These are phyloP conservation scores for Syzygium aromaticum DNA, from an alignment of 345 rosid species.

Conservation along the genomic window DNA sequence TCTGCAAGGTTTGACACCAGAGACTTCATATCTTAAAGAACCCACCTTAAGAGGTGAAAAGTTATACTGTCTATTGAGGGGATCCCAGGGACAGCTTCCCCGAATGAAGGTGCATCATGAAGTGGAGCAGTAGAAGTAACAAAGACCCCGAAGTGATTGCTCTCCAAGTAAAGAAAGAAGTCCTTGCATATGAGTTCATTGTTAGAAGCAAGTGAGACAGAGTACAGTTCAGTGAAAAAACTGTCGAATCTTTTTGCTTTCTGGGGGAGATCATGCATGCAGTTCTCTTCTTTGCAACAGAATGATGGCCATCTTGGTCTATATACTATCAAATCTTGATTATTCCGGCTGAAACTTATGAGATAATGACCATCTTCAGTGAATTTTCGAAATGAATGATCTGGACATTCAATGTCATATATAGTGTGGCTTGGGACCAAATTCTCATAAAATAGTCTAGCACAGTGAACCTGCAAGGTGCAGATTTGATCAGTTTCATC, in stretches of 20 bases:
- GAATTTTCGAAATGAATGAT: constrained; percentile 86
- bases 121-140: constrained; percentile 85
- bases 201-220: constrained; percentile 63
- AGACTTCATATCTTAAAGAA: not conserved
- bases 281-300: constrained; percentile 50
- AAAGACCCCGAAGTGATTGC: constrained; percentile 67
- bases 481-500: constrained; percentile 1
- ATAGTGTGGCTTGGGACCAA: constrained; percentile 75
- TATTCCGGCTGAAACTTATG: constrained; percentile 74
- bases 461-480: constrained; percentile 61
- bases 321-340: constrained; percentile 83
- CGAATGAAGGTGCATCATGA: constrained; percentile 64
- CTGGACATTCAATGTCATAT: constrained; percentile 85
- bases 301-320: constrained; percentile 80
- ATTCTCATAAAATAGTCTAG: constrained; percentile 84
- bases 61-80: constrained; percentile 84
- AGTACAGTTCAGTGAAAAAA: constrained; percentile 70
- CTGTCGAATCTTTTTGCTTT: constrained; percentile 73
- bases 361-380: constrained; percentile 94
- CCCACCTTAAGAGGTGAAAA: constrained; percentile 65
- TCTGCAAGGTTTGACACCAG: not conserved
- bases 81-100: constrained; percentile 72
- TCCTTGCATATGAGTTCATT: constrained; percentile 87
- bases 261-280: constrained; percentile 46
- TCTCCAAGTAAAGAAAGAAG: constrained; percentile 71